Percentiles rank a stretch among this genome's conserved stretches.
These are phyloP conservation scores for Sclerotinia trifoliorum DNA, from an alignment of 2,329 filamentous ascomycete species.

Conservation along the genomic window DNA sequence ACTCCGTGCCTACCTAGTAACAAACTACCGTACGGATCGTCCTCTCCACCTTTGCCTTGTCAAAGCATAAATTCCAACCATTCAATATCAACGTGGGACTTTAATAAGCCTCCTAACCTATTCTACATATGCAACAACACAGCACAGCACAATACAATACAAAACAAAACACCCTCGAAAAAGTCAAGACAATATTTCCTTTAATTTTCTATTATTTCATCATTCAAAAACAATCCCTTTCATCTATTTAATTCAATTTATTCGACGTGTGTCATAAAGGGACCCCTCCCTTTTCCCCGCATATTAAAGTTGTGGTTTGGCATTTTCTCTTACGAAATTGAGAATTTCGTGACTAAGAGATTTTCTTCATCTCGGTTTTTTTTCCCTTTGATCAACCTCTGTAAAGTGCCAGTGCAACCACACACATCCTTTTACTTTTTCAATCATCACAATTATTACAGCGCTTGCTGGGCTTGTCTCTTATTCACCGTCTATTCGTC, in stretches of 20 bases:
- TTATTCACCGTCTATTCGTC: conserved; percentile 18
- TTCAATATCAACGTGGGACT: background rate
- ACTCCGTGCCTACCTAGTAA: background rate
- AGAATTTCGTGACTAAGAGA: conserved; percentile 21
- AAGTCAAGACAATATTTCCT: background rate
- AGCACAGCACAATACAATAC: background rate
- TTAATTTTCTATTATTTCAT: background rate
- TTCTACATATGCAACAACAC: background rate
- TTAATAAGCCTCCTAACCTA: background rate
- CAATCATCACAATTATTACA: background rate
- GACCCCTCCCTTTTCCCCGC: conserved; percentile 16
- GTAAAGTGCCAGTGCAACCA: conserved; percentile 22
- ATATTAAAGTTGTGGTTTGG: conserved; percentile 13
- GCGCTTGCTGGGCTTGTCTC: background rate
- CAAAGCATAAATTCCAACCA: conserved; percentile 9
- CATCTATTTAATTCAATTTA: background rate
- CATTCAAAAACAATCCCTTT: conserved; percentile 2
- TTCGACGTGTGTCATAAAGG: conserved; percentile 11
- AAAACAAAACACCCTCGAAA: background rate
- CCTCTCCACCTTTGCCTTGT: background rate
- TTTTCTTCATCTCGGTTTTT: conserved; percentile 13
- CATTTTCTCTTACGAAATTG: conserved; percentile 20
- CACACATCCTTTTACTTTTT: background rate
- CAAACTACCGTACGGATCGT: background rate
- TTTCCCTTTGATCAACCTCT: conserved; percentile 19